Base-by-base conservation (phyloP, 1,284 basidiomycete genomes). In the Mycena citricolor region DNA sequence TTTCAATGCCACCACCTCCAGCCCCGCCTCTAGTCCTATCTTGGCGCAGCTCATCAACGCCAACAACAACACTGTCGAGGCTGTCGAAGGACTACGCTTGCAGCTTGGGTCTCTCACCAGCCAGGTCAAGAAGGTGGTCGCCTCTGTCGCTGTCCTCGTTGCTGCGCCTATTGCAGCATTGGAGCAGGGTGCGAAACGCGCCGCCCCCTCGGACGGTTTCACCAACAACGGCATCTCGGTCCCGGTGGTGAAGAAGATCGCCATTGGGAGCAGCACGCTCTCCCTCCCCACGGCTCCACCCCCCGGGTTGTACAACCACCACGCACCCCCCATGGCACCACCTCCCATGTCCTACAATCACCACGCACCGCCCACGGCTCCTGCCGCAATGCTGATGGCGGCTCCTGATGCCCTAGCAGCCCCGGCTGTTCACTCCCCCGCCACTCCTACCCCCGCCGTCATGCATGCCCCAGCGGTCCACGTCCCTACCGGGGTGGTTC, bases 141-240 rank as follows among this genome's bases (percentile, higher is more conserved):
- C 32, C 39, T 41, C 39, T 6, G 39, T 32, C 11, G 39, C 32
- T 32, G 39, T 41, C 29, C 28, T 41, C 39, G 30, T 41, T 32
- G 30, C 39, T n/a, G 30, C 39, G n/a, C n/a, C n/a, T n/a, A n/a
- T n/a, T n/a, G n/a, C n/a, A n/a, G n/a, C n/a, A n/a, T n/a, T n/a
- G n/a, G n/a, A n/a, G n/a, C n/a, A n/a, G n/a, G n/a, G n/a, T 13
- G 39, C 33, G 8, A 41, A 41, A 24, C 39, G 39, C 12, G 22
- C 33, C 31, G 13, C 28, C 26, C 14, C 8, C 20, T 12, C 29
- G 21, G 19, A 28, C 26, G 2, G 19, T n/a, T 1, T 4, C 25
- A 21, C 26, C 12, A 20, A 32, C 20, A 20, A 13, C 34, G 6
- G n/a, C 8, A 7, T 20, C 34, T 4, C 34, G 12, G 17, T 24